Evolutionary conservation across 805 yeast species (phyloP), one percentile per base, ranked within the genome.

Genomic region (Metschnikowia vanudenii): DNA sequence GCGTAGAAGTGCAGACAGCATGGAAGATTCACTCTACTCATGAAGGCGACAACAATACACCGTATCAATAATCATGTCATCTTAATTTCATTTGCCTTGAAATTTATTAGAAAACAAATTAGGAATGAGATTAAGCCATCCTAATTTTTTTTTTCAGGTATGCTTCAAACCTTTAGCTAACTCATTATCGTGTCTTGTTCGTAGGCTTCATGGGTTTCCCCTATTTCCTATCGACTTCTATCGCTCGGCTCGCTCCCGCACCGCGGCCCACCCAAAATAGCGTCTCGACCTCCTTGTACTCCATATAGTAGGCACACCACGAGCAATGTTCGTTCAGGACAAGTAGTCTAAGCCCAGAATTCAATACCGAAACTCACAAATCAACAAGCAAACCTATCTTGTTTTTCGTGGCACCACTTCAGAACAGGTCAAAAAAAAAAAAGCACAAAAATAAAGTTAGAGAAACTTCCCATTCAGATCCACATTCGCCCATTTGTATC

Each of bases 321-420:
- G 37, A 45, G 48, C 48, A 45, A 45, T 44, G 31, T 38, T 45
- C 44, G 43, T 34, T 39, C 47, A 30, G 43, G 43, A 33, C 43
- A 39, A 35, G 39, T 37, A 32, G 31, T 39, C 35, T 14, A 29
- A 30, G 45, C 39, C 39, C 31, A 32, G 32, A 18, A 36, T 38
- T 31, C 19, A 42, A 29, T 35, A 31, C 37, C 40, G 40, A 26
- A 37, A 26, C 17, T 26, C 32, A 9, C 28, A 34, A 22, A 41
- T 41, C 29, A 29, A 13, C 13, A 13, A 29, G 13, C n/a, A 31
- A 16, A 13, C 16, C 9, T 17, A 5, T 16, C 17, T 6, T 12
- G 11, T 26, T 26, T 9, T 9, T 6, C 7, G 28, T 26, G 28
- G 28, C 7, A 7, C 28, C 11, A 26, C 10, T 7, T 10, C 28